Evolutionary conservation across 2,329 filamentous ascomycete species (phyloP), one percentile per base, ranked within the genome.

Genomic region (Bipolaris victoriae): DNA sequence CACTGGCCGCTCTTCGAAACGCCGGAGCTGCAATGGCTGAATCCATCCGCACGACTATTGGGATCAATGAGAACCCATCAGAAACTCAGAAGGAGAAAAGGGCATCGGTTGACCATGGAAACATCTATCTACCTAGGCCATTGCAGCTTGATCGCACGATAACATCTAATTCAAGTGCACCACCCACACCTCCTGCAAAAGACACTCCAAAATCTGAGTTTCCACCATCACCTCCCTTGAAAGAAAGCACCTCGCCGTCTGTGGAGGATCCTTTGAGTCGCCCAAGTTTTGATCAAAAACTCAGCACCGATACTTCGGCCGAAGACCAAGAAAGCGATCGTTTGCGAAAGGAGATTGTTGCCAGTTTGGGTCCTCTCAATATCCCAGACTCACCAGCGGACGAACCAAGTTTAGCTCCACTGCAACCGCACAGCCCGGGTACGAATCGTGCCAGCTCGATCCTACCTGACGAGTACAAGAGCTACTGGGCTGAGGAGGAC

Each of bases 271-370:
- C 64, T 9, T 64, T 26, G 13, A 13, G 66, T 20, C 66, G 70
- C 9, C 73, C 73, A 9, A 47, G 57, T 10, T 66, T 76, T 37
- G 47, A 72, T 22, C 63, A 70, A 16, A 69, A 76, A 44, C 55
- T 81, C 46, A 84, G 82, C 66, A 83, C 82, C 0, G 80, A 81
- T 9, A 81, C 81, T 7, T 78, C 77, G 7, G 82, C 83, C 0
- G 82, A 86, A 29, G 80, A 88, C 57, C 85, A 88, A 63, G 89
- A 92, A 67, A 92, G 85, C 66, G 90, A 93, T 63, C 81, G 84
- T 54, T 73, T 93, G 45, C 83, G 87, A 26, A 88, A 91, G 57
- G 90, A 93, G 66, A 93, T 93, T 52, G 86, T 91, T 51, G 86
- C 85, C 56, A 90, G 86, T 40, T 79, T 93, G 2, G 70, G 57